Evolutionary conservation across 202 grass and related monocot genomes (phyloP).

Genomic region (Schoenoplectus triqueter): DNA sequence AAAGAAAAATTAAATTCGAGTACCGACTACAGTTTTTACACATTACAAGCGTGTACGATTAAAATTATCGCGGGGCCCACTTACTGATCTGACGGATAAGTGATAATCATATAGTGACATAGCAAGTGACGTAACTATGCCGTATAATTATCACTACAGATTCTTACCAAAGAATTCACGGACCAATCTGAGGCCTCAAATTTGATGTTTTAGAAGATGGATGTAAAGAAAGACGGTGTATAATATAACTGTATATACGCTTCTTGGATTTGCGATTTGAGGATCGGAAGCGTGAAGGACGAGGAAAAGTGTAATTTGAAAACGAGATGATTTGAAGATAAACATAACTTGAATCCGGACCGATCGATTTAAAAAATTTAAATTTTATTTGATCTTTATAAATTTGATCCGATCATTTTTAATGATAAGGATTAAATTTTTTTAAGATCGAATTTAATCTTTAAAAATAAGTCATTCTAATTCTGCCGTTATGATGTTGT

Average conservation of each 20-base stretch:
- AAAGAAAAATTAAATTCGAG: not conserved
- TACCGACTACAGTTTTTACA: not conserved
- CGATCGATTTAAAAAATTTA: too few species aligned
- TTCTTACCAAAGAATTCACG: not conserved
- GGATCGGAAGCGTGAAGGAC: slow-evolving; percentile 25
- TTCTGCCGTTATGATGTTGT: too few species aligned
- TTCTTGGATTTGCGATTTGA: slow-evolving; percentile 1
- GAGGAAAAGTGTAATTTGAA: not conserved
- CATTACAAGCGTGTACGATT: slow-evolving; percentile 20
- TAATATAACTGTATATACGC: too few species aligned
- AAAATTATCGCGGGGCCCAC: slow-evolving; percentile 22
- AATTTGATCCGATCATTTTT: too few species aligned
- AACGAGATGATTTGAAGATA: not conserved
- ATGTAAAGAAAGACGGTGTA: not conserved
- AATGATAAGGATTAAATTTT: too few species aligned
- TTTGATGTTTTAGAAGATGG: not conserved
- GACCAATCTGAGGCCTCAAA: not conserved
- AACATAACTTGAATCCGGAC: too few species aligned
- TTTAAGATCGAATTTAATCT: too few species aligned
- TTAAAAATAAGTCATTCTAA: too few species aligned
- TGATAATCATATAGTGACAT: slow-evolving; percentile 15
- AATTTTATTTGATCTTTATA: too few species aligned
- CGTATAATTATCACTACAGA: not conserved
- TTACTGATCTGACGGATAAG: not conserved
- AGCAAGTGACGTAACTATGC: not conserved